Evolutionary conservation across 2,329 filamentous ascomycete genomes (phyloP).

Genomic region (Rutstroemia sp.): DNA sequence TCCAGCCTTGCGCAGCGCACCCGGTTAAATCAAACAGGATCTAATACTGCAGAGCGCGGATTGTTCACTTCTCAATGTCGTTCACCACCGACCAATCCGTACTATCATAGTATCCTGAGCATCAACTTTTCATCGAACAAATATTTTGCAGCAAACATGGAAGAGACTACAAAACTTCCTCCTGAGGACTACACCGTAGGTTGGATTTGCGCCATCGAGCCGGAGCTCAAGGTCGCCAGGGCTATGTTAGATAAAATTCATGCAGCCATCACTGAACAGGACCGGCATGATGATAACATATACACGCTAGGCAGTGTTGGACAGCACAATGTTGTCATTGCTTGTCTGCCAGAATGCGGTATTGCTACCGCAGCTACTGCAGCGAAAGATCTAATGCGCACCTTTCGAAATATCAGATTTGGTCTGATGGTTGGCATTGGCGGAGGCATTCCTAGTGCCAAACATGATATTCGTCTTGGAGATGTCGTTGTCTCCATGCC

Average conservation of each 20-base stretch:
- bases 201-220: constrained; percentile 2
- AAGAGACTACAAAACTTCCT: background rate
- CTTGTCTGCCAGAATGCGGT: constrained; percentile 12
- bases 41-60: too few relatives aligned
- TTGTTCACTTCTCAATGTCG: too few relatives aligned
- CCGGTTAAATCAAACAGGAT: too few relatives aligned
- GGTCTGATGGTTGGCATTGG: constrained; percentile 39
- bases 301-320: constrained; percentile 16
- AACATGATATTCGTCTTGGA: constrained; percentile 12
- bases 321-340: constrained; percentile 16
- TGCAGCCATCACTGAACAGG: background rate
- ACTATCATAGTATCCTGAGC: too few relatives aligned
- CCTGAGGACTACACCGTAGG: constrained; percentile 5
- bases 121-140: too few relatives aligned
- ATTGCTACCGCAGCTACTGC: constrained; percentile 27
- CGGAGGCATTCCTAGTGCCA: constrained; percentile 18
- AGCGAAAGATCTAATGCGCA: constrained; percentile 26
- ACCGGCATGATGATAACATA: constrained; percentile 9
- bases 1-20: too few relatives aligned
- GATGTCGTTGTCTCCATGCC: constrained; percentile 13
- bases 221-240: constrained; percentile 6
- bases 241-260: constrained; percentile 26
- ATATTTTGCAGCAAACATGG: background rate
- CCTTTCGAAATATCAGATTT: constrained; percentile 31
- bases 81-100: too few relatives aligned